A percentile compares a stretch with the other conserved stretches of the same genome.
phyloP scores from a whole-genome alignment of 1,284 basidiomycete genomes.

The Boletus calvinii region DNA sequence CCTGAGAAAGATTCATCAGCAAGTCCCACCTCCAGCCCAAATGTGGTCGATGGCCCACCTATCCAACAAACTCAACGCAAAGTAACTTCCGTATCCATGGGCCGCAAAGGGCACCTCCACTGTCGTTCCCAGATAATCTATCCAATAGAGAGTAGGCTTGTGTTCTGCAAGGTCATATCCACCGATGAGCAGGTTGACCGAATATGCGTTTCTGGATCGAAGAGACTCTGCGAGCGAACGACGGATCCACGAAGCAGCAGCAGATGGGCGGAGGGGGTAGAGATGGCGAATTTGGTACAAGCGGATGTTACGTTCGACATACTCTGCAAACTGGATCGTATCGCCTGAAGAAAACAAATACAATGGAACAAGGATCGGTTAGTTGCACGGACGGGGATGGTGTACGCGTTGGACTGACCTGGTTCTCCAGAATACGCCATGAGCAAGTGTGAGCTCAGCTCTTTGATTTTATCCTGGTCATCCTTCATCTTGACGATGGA shows the following conservation, averaged over 20 bases:
- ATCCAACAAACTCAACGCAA: slow-evolving; percentile 90
- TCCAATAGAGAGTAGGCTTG: slow-evolving; percentile 87
- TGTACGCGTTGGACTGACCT: slow-evolving; percentile 48
- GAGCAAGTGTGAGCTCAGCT: slow-evolving; percentile 86
- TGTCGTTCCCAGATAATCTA: slow-evolving; percentile 93
- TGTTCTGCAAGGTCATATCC: slow-evolving; percentile 79
- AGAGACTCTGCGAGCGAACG: slow-evolving; percentile 87
- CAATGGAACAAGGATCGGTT: neutral
- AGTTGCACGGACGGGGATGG: neutral
- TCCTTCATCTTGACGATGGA: slow-evolving; percentile 98
- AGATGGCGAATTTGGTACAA: slow-evolving; percentile 95
- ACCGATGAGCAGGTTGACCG: slow-evolving; percentile 91
- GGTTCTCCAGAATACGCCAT: slow-evolving; percentile 97
- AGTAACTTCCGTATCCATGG: slow-evolving; percentile 94
- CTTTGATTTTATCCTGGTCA: slow-evolving; percentile 97
- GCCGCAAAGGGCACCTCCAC: slow-evolving; percentile 90
- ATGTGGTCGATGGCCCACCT: slow-evolving; percentile 49
- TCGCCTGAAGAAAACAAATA: slow-evolving; percentile 60
- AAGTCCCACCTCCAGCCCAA: neutral
- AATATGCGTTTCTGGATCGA: slow-evolving; percentile 85
- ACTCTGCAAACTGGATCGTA: slow-evolving; percentile 97
- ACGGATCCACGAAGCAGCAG: slow-evolving; percentile 94
- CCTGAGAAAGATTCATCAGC: slow-evolving; percentile 37
- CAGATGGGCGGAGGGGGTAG: slow-evolving; percentile 84
- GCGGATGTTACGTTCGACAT: slow-evolving; percentile 91